A percentile compares a stretch with the other conserved stretches of the same genome.
Conservation (phyloP, 352 stramenopile species). For the Phytophthora sp. region DNA sequence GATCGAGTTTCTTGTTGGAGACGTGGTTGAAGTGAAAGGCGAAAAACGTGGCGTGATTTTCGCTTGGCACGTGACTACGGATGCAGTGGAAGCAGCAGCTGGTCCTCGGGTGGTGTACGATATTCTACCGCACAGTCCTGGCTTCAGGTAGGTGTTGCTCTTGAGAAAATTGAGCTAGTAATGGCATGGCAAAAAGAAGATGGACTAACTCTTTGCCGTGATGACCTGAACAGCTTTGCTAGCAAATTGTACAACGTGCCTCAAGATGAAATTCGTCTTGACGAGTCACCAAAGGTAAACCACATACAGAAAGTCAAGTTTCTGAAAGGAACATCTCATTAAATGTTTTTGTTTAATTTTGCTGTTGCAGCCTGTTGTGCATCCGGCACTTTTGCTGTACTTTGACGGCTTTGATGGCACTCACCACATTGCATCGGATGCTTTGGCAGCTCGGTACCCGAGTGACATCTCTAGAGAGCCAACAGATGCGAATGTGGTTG, state of each 20-base stretch:
- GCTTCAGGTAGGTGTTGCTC: constrained; percentile 39
- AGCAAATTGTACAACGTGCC: constrained; percentile 62
- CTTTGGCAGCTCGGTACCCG: constrained; percentile 68
- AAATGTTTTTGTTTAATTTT: background rate
- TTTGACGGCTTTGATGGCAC: constrained; percentile 78
- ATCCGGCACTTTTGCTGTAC: constrained; percentile 72
- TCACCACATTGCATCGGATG: constrained; percentile 62
- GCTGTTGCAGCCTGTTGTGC: constrained; percentile 51
- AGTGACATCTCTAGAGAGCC: constrained; percentile 43
- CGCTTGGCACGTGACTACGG: constrained; percentile 51
- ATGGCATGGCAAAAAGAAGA: too few species aligned
- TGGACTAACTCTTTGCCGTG: background rate
- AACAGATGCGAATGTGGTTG: constrained; percentile 3
- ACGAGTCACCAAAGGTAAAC: constrained; percentile 50
- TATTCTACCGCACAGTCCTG: constrained; percentile 64
- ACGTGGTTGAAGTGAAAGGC: constrained; percentile 68
- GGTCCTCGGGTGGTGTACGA: constrained; percentile 67
- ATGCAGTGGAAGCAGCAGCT: constrained; percentile 41
- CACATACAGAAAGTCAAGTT: background rate
- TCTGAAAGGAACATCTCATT: background rate
- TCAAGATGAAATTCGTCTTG: constrained; percentile 57
- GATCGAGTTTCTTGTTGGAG: constrained; percentile 68
- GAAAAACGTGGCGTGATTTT: constrained; percentile 67
- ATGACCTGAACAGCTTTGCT: constrained; percentile 41
- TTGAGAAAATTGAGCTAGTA: too few species aligned